These are phyloP conservation scores for Cryphonectria parasitica DNA, from an alignment of 2,329 filamentous ascomycete genomes.

Conservation along the genomic window DNA sequence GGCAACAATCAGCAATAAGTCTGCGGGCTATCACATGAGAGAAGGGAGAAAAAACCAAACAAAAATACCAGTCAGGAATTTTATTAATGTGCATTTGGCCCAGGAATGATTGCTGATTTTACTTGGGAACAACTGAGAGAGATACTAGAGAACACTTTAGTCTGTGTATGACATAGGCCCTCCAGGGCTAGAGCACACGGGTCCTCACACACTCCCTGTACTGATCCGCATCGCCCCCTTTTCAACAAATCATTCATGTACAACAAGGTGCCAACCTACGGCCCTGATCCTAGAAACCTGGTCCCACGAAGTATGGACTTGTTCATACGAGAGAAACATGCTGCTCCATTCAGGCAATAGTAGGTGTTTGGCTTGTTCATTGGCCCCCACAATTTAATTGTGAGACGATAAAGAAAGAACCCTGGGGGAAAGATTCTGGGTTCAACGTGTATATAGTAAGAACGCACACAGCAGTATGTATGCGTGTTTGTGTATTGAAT, in stretches of 20 bases:
- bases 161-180: not conserved
- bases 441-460: not conserved
- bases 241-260: not conserved
- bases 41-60: not conserved
- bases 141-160: not conserved
- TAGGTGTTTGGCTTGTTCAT: no score
- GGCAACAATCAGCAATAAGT: not conserved
- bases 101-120: not conserved
- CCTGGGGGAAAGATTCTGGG: not conserved
- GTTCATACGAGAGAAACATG: not conserved
- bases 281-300: not conserved
- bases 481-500: not conserved
- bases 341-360: not conserved
- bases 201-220: conserved; percentile 1
- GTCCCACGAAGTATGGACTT: not conserved
- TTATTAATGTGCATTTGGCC: not conserved
- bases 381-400: not conserved
- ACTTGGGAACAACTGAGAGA: not conserved
- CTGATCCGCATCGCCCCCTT: not conserved
- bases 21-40: not conserved
- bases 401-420: not conserved
- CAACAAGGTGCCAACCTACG: not conserved
- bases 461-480: no score
- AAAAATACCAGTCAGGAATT: not conserved
- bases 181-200: not conserved